Conservation (phyloP, 2,329 filamentous ascomycete species). For the Paracorniculantispora psalliotae region DNA sequence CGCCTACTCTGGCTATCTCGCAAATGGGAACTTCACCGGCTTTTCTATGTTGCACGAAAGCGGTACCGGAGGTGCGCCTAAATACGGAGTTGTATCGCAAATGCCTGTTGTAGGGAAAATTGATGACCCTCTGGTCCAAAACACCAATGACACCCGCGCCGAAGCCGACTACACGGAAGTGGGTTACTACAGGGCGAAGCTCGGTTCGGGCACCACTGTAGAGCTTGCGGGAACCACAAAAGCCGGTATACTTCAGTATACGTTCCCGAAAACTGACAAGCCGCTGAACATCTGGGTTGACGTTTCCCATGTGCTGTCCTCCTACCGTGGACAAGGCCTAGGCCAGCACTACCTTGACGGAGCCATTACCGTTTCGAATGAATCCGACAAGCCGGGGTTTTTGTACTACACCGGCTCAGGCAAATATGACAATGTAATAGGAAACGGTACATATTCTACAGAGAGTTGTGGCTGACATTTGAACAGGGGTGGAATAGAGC, state of each 20-base stretch:
- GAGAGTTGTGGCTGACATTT: slow-evolving; percentile 7
- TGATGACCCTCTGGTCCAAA: slow-evolving; percentile 49
- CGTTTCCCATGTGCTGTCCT: slow-evolving; percentile 61
- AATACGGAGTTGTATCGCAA: slow-evolving; percentile 62
- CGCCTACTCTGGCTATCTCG: slow-evolving; percentile 49
- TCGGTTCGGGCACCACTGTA: slow-evolving; percentile 51
- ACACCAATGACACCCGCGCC: slow-evolving; percentile 51
- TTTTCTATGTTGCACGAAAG: slow-evolving; percentile 63
- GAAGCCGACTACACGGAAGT: slow-evolving; percentile 47
- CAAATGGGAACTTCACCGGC: slow-evolving; percentile 49
- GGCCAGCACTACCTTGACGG: slow-evolving; percentile 61
- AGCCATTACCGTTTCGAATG: slow-evolving; percentile 46
- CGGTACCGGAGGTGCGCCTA: slow-evolving; percentile 64
- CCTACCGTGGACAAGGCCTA: slow-evolving; percentile 54
- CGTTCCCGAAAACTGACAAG: slow-evolving; percentile 40
- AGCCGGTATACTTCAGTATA: slow-evolving; percentile 57
- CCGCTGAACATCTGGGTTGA: slow-evolving; percentile 53
- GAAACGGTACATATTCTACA: not conserved
- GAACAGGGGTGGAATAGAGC: slow-evolving; percentile 56
- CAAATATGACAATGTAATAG: slow-evolving; percentile 53
- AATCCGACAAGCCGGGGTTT: slow-evolving; percentile 19
- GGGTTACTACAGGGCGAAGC: slow-evolving; percentile 55
- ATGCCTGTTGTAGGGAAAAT: slow-evolving; percentile 49
- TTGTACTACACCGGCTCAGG: slow-evolving; percentile 55
- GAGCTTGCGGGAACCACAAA: slow-evolving; percentile 53